Evolutionary conservation across 352 stramenopile species (phyloP), one percentile per base, ranked within the genome.

Genomic region (Globisporangium echinulatum): DNA sequence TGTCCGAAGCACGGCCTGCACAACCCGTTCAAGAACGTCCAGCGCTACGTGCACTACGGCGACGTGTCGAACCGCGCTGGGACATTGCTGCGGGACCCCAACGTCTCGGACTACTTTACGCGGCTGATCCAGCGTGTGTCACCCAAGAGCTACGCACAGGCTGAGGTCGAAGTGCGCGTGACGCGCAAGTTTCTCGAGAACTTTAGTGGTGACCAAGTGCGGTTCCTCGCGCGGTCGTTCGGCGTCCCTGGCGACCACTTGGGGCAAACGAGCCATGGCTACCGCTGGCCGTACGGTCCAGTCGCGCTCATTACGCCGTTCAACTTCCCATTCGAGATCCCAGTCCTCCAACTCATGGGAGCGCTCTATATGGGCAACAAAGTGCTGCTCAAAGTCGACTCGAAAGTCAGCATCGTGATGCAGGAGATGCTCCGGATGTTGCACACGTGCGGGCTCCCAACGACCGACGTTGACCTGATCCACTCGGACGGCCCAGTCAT

Each of bases 301-400:
- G 96, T 99, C 19, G 93, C 94, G 37, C 81, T 99, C 19, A 96
- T 99, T 54, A 95, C 95, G 59, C 97, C 97, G 8, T 99, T 99
- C 77, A 99, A 99, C 76, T 99, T 99, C 69, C 96, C 68, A 47
- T 99, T 80, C 65, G 95, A 99, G 74, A 99, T 99, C 74, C 96
- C 97, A 1, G 85, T 98, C 57, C 82, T 99, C n/a, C 97, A 99
- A 81, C 75, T 99, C 49, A 98, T 99, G 92, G 96, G 96, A 13
- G 91, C 96, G 15, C 78, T 99, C 2, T 99, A 90, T 75, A 99
- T 99, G 96, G 97, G 97, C 56, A 99, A 99, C 80, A 99, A 99
- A 69, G 90, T 97, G 42, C 77, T 92, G 33, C 72, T 98, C 42
- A 98, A 98, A 76, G 88, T 96, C 40, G 89, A 96, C 63, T 96